phyloP scores from a whole-genome alignment of 106 monocot genomes.

The Acanthochlamys bracteata region DNA sequence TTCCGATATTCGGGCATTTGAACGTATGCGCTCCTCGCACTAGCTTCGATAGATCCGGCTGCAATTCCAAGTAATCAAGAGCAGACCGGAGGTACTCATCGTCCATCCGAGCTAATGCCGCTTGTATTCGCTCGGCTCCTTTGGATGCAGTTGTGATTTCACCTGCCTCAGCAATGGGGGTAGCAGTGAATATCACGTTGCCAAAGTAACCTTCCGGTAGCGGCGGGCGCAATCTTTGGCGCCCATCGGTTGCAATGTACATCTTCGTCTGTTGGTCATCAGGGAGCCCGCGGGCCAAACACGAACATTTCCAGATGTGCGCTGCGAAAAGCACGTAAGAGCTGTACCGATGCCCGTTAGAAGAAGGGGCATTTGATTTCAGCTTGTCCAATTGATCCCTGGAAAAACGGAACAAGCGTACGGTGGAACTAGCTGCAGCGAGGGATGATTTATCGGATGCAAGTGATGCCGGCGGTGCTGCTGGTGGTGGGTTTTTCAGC shows the following conservation, averaged over 20 bases:
- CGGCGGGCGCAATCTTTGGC: constrained; percentile 41
- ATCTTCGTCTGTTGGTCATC: constrained; percentile 63
- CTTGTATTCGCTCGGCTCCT: constrained; percentile 35
- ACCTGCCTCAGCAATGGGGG: constrained; percentile 48
- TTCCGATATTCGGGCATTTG: constrained; percentile 65
- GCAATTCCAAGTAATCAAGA: constrained; percentile 71
- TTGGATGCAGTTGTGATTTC: constrained; percentile 20
- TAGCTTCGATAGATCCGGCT: constrained; percentile 60
- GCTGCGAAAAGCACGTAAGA: constrained; percentile 61
- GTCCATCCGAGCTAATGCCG: constrained; percentile 56
- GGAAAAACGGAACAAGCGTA: constrained; percentile 56
- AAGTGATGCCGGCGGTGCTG: too few species aligned
- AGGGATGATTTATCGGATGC: neutral
- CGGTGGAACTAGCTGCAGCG: constrained; percentile 21
- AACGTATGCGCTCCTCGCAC: constrained; percentile 71
- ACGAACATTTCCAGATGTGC: constrained; percentile 73
- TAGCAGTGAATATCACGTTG: constrained; percentile 91
- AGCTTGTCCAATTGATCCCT: constrained; percentile 30
- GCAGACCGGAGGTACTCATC: constrained; percentile 69
- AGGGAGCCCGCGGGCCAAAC: constrained; percentile 58
- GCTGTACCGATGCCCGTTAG: constrained; percentile 14
- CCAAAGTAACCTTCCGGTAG: constrained; percentile 81
- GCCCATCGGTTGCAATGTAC: constrained; percentile 83
- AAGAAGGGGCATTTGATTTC: constrained; percentile 11
- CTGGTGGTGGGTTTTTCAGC: constrained; percentile 17